Evolutionary conservation across 768 basidiomycete species (phyloP), one percentile per base, ranked within the genome.

Genomic region (Kwoniella botswanensis): DNA sequence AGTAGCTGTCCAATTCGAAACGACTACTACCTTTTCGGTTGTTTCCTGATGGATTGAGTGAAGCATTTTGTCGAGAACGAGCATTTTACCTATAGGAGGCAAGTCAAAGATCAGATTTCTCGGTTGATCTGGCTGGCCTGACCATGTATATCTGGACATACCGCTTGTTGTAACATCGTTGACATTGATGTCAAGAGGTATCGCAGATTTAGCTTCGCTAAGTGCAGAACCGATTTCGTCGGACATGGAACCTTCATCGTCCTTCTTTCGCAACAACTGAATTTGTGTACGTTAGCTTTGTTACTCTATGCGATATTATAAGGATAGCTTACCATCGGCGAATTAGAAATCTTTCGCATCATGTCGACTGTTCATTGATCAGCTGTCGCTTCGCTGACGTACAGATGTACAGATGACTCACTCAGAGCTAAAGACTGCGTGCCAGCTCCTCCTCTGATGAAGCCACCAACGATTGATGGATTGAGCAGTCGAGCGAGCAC

Each of bases 1-100:
- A 1, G 95, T 97, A 4, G 92, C 91, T 0, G 95, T 98, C 78
- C 92, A 99, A 81, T 98, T 95, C n/a, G 94, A 98, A 58, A 86
- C 85, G 53, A 99, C 84, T 43, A 98, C 91, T 76, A 93, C 92
- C 88, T 99, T 99, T 85, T 99, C 96, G 52, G 92, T 90, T 0
- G 93, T 94, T 44, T 86, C 85, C 7, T 63, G n/a, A 63, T 75
- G 65, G 24, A 83, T 62, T 3, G 68, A 59, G 17, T 73, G 69
- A 17, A 83, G 74, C 64, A 83, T 66, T n/a, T 73, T 65, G 52
- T 79, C 78, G 18, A 83, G 73, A 4, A 77, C 73, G 1, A 70
- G 59, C 46, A 83, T 73, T 63, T 83, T 83, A 65, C 82, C 82
- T 78, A 50, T 4, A 50, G 53, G 41, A n/a, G 21, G 52, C 46